Conservation (phyloP, 306 rosid species). For the Carpinus viminea region DNA sequence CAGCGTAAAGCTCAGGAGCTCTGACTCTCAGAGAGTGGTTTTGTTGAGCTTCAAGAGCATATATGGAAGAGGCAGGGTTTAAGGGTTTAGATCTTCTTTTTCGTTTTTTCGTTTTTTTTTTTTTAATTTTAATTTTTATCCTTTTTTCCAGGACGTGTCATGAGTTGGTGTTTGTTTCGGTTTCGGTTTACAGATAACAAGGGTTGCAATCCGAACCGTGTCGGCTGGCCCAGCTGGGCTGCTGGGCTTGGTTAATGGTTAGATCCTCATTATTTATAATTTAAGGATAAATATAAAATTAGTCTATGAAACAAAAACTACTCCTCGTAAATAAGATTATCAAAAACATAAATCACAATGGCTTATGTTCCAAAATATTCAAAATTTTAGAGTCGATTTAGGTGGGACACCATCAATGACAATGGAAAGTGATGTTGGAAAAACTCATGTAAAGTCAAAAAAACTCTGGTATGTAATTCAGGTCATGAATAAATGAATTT, state of each 20-base stretch:
- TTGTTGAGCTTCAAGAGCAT: background rate
- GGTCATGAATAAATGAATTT: background rate
- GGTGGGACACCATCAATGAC: slow-evolving; percentile 76
- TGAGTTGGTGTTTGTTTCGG: too few relatives aligned
- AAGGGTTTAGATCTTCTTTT: background rate
- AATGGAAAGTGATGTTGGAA: slow-evolving; percentile 83
- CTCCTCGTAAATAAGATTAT: slow-evolving; percentile 50
- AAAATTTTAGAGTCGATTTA: slow-evolving; percentile 41
- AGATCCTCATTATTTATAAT: too few relatives aligned
- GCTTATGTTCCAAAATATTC: slow-evolving; percentile 50
- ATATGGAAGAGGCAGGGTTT: background rate
- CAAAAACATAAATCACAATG: slow-evolving; percentile 40
- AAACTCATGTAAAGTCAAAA: slow-evolving; percentile 71
- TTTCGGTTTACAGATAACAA: too few relatives aligned
- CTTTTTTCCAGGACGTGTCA: too few relatives aligned
- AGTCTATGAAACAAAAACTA: slow-evolving; percentile 72
- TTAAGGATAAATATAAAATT: too few relatives aligned
- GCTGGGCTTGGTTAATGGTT: too few relatives aligned
- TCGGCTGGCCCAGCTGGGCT: too few relatives aligned
- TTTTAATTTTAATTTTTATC: background rate
- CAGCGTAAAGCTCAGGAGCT: background rate
- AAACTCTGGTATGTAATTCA: slow-evolving; percentile 46
- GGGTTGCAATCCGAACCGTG: too few relatives aligned
- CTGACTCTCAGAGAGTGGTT: background rate
- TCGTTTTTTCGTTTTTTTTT: background rate